These are phyloP conservation scores for Diaporthe helianthi DNA, from an alignment of 2,329 filamentous ascomycete species.

Conservation along the genomic window DNA sequence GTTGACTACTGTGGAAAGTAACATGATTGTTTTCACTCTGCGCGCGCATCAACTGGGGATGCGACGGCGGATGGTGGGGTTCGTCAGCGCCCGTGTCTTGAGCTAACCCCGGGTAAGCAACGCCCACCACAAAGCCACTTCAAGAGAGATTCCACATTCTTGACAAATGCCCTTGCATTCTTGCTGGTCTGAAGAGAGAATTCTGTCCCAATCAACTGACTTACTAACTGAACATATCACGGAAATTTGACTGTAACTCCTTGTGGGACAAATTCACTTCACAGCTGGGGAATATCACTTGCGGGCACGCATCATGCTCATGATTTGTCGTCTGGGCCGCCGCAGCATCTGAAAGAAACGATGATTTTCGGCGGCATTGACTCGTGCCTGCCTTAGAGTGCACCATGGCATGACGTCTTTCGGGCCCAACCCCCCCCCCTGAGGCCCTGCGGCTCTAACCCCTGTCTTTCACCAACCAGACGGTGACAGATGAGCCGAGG, in stretches of 20 bases:
- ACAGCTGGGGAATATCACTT: neutral
- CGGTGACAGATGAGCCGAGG: constrained; percentile 30
- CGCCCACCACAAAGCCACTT: no score
- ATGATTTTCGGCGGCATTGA: constrained; percentile 4
- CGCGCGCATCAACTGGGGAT: neutral
- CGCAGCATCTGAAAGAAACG: constrained; percentile 11
- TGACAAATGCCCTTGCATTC: neutral
- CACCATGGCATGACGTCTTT: constrained; percentile 7
- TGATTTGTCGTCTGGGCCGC: neutral
- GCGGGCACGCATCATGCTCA: neutral
- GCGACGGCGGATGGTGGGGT: constrained; percentile 7
- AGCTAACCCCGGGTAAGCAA: neutral
- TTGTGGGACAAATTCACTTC: neutral
- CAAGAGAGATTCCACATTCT: neutral
- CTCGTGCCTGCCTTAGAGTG: neutral
- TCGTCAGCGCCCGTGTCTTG: neutral
- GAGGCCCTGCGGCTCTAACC: constrained; percentile 5
- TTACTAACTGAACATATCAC: no score
- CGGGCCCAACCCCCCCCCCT: neutral
- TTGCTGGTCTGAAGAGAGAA: neutral
- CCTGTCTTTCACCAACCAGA: constrained; percentile 5
- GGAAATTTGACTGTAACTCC: no score
- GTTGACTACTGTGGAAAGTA: no score
- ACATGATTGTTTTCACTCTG: neutral
- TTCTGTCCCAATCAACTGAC: no score